phyloP scores from a whole-genome alignment of 305 asterid genomes.

The Solanum chacoense region DNA sequence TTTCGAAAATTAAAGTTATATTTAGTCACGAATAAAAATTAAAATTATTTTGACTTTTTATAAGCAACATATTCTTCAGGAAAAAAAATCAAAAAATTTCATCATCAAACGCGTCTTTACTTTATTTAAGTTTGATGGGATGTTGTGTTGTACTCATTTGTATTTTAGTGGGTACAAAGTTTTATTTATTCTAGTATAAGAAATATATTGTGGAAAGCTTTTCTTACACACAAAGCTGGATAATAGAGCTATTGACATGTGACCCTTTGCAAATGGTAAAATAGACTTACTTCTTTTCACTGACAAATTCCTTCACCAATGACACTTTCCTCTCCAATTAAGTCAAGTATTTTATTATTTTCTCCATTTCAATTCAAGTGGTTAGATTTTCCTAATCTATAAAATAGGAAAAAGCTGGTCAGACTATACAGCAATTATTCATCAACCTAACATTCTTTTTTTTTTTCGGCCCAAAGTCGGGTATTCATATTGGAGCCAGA shows the following conservation, averaged over 20 bases:
- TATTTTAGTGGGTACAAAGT: conserved; percentile 11
- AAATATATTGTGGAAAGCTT: background rate
- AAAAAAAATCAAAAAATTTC: background rate
- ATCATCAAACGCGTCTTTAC: background rate
- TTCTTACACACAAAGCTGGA: conserved; percentile 6
- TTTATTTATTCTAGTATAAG: background rate
- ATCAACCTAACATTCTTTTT: background rate
- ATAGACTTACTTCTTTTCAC: background rate
- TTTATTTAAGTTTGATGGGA: conserved; percentile 15
- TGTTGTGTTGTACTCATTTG: conserved; percentile 25
- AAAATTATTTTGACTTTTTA: too few relatives aligned
- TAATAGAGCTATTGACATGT: background rate
- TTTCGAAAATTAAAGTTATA: too few relatives aligned
- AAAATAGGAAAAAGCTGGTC: background rate
- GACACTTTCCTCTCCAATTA: background rate
- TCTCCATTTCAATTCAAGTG: background rate
- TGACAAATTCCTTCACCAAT: background rate
- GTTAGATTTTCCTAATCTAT: background rate
- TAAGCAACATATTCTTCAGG: background rate
- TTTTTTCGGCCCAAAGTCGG: background rate
- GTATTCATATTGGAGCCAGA: background rate
- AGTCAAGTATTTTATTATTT: background rate
- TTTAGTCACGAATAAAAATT: too few relatives aligned
- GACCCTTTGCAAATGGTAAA: background rate
- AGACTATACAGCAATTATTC: background rate